phyloP scores from a whole-genome alignment of 1,139 yeast genomes.

The Pichia inconspicua region DNA sequence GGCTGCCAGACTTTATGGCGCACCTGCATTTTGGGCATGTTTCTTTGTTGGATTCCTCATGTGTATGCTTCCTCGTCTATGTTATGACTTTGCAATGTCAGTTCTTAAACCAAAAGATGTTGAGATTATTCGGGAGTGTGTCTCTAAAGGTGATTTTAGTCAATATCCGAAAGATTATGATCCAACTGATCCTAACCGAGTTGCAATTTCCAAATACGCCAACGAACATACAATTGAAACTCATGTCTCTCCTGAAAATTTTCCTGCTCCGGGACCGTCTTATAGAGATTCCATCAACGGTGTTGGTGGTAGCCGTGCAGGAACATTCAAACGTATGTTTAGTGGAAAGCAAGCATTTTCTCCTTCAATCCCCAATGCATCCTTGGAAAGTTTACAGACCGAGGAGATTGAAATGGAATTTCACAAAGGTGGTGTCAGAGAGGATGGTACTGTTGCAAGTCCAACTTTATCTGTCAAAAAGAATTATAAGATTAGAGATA shows the following conservation, averaged over 20 bases:
- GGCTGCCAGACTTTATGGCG: conserved; percentile 67
- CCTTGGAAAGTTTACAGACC: conserved; percentile 31
- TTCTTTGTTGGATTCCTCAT: conserved; percentile 60
- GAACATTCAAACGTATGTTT: conserved; percentile 22
- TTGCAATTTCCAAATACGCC: conserved; percentile 40
- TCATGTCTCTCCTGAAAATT: conserved; percentile 43
- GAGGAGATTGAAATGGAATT: conserved; percentile 48
- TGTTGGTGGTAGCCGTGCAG: conserved; percentile 25
- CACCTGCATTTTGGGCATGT: conserved; percentile 76
- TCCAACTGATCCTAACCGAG: conserved; percentile 50
- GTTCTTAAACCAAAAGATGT: conserved; percentile 67
- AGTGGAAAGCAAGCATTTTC: conserved; percentile 14
- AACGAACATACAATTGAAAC: conserved; percentile 53
- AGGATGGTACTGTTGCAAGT: conserved; percentile 21
- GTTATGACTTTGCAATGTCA: conserved; percentile 55
- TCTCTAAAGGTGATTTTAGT: conserved; percentile 44
- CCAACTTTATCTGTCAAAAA: conserved; percentile 23
- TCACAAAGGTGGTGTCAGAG: conserved; percentile 17
- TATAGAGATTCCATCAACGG: conserved; percentile 33
- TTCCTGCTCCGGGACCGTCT: conserved; percentile 23
- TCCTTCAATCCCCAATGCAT: conserved; percentile 17
- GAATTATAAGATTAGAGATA: conserved; percentile 17
- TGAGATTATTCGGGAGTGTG: conserved; percentile 79
- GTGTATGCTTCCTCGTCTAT: conserved; percentile 72
- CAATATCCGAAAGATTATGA: conserved; percentile 49